A percentile compares a stretch with the other conserved stretches of the same genome.
Evolutionary conservation across 1,284 basidiomycete species (phyloP).

Genomic region (Chondrostereum purpureum): DNA sequence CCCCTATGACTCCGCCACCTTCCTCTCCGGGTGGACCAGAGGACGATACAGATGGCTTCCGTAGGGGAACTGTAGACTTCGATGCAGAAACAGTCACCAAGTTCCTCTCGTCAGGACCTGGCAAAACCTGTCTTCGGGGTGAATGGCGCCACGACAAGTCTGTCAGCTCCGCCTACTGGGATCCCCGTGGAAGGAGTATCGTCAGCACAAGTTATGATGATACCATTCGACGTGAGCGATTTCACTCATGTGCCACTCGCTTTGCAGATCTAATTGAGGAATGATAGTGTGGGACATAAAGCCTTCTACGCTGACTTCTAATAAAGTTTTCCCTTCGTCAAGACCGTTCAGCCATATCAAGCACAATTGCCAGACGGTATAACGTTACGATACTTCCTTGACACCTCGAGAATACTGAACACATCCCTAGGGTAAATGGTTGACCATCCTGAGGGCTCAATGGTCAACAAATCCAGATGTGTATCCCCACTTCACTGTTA

Average conservation of each 20-base stretch:
- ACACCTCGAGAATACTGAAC: neutral
- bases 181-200: slow-evolving; percentile 64
- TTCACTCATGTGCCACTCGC: slow-evolving; percentile 5
- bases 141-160: slow-evolving; percentile 68
- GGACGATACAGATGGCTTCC: slow-evolving; percentile 11
- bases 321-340: slow-evolving; percentile 47
- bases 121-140: slow-evolving; percentile 48
- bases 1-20: slow-evolving; percentile 19
- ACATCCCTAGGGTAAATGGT: slow-evolving; percentile 60
- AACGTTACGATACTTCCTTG: slow-evolving; percentile 14
- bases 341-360: slow-evolving; percentile 53
- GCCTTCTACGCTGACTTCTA: slow-evolving; percentile 36
- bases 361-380: slow-evolving; percentile 75
- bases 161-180: slow-evolving; percentile 78
- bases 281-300: slow-evolving; percentile 66
- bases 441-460: slow-evolving; percentile 66
- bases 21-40: slow-evolving; percentile 20
- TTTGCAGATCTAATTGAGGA: slow-evolving; percentile 2
- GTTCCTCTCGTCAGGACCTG: slow-evolving; percentile 42
- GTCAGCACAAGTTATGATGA: slow-evolving; percentile 81
- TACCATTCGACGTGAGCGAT: slow-evolving; percentile 52
- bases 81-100: slow-evolving; percentile 41
- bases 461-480: slow-evolving; percentile 72
- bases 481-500: slow-evolving; percentile 77
- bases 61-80: slow-evolving; percentile 32